Conservation (phyloP, 768 basidiomycete species). For the Fistulinella prunicolor region DNA sequence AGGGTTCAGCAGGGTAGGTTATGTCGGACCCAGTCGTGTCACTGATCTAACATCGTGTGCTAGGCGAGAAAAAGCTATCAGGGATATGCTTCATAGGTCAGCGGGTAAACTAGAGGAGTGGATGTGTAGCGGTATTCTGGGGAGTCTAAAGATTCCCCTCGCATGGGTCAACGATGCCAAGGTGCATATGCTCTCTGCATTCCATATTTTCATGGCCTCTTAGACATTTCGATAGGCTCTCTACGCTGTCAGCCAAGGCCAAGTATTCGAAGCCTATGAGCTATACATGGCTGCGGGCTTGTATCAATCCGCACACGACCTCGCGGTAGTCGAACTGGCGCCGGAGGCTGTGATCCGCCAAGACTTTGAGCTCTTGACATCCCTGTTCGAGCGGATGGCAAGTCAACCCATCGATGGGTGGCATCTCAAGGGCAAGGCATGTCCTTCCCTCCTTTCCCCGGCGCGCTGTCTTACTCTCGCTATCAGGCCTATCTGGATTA, state of each 20-base stretch:
- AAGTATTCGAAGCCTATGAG: conserved; percentile 73
- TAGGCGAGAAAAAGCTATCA: conserved; percentile 82
- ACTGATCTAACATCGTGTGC: conserved; percentile 6
- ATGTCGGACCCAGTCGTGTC: conserved; percentile 1
- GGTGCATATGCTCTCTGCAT: conserved; percentile 38
- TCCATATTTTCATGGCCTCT: background rate
- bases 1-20: conserved; percentile 72
- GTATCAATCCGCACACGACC: conserved; percentile 72
- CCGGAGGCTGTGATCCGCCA: conserved; percentile 76
- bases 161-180: conserved; percentile 91
- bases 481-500: conserved; percentile 70
- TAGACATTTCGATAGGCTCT: conserved; percentile 51
- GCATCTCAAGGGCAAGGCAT: conserved; percentile 81
- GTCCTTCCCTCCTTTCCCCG: conserved; percentile 2
- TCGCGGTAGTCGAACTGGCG: conserved; percentile 83
- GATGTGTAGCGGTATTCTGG: conserved; percentile 66
- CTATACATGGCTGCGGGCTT: conserved; percentile 68
- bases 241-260: conserved; percentile 55
- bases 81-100: conserved; percentile 72
- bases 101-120: conserved; percentile 68
- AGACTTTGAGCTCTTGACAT: conserved; percentile 55
- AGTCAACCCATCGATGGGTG: conserved; percentile 64
- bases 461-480: conserved; percentile 8
- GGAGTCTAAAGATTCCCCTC: conserved; percentile 76
- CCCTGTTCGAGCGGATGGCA: conserved; percentile 67